Evolutionary conservation across 2,329 filamentous ascomycete genomes (phyloP).

Genomic region (Sporothrix globosa): DNA sequence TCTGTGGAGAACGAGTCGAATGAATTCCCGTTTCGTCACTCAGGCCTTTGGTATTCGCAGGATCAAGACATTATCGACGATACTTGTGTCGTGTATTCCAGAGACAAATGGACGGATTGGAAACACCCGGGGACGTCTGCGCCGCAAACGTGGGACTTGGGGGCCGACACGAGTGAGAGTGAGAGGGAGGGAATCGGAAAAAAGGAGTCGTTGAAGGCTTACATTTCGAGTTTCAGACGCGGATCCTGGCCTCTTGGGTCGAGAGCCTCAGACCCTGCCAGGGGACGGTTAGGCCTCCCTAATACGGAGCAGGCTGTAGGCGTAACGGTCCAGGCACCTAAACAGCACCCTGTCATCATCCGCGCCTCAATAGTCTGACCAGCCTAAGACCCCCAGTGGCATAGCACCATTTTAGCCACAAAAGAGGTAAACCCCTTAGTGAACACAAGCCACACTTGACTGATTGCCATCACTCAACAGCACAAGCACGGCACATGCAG

Average conservation of each 20-base stretch:
- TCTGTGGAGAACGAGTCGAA: neutral
- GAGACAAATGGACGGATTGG: constrained; percentile 10
- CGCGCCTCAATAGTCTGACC: neutral
- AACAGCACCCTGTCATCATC: neutral
- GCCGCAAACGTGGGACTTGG: constrained; percentile 21
- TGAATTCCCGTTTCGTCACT: neutral
- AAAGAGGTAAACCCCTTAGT: too few species aligned
- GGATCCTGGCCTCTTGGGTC: neutral
- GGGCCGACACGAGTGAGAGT: neutral
- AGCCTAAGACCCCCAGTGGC: neutral
- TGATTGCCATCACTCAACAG: neutral
- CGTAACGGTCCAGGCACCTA: constrained; percentile 4
- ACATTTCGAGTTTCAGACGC: constrained; percentile 24
- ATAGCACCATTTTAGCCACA: constrained; percentile 12
- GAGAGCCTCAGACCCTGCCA: neutral
- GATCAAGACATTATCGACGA: neutral
- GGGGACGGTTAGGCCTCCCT: neutral
- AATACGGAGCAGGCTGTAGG: neutral
- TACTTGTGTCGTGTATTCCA: neutral
- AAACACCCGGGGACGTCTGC: constrained; percentile 19
- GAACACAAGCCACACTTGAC: neutral
- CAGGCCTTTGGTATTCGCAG: neutral
- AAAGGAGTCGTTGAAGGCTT: constrained; percentile 24
- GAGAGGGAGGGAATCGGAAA: neutral
- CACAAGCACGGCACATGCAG: neutral